Evolutionary conservation across 169 alveolate genomes (phyloP).

Genomic region (Eimeria tenella): DNA sequence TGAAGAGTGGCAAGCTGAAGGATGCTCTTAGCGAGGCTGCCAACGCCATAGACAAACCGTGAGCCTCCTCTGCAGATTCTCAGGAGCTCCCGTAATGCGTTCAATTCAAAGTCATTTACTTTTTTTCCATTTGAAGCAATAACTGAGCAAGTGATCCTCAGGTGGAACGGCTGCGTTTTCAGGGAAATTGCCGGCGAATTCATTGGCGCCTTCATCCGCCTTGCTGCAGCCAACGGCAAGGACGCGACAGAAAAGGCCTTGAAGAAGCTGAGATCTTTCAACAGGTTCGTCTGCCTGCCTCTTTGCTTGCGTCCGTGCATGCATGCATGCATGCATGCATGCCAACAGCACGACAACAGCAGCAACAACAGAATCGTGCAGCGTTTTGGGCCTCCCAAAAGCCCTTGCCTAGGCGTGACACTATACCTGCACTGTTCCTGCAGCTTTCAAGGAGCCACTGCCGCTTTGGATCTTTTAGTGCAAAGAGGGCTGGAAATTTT

Average conservation of each 20-base stretch:
- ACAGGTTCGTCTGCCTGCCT: background rate
- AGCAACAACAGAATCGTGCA: background rate
- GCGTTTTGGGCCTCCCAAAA: background rate
- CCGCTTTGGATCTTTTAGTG: conserved; percentile 30
- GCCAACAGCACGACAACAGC: background rate
- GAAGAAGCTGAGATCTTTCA: background rate
- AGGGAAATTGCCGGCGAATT: background rate
- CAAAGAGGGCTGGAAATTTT: conserved; percentile 26
- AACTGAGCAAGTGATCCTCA: too few relatives aligned
- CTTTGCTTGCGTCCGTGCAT: too few relatives aligned
- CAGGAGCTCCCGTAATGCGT: background rate
- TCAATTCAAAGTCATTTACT: background rate
- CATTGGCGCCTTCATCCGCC: conserved; percentile 9
- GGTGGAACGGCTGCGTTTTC: too few relatives aligned
- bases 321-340: background rate
- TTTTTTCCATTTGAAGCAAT: background rate
- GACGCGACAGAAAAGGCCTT: conserved; percentile 8
- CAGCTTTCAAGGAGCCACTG: conserved; percentile 24
- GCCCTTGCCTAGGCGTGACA: too few relatives aligned
- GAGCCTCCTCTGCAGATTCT: background rate
- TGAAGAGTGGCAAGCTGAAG: background rate
- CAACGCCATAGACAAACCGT: background rate
- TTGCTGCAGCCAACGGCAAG: conserved; percentile 24
- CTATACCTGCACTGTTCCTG: background rate
- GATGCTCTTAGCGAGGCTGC: background rate